Evolutionary conservation across 2,329 filamentous ascomycete species (phyloP).

Genomic region (Cladorrhinum sp.): DNA sequence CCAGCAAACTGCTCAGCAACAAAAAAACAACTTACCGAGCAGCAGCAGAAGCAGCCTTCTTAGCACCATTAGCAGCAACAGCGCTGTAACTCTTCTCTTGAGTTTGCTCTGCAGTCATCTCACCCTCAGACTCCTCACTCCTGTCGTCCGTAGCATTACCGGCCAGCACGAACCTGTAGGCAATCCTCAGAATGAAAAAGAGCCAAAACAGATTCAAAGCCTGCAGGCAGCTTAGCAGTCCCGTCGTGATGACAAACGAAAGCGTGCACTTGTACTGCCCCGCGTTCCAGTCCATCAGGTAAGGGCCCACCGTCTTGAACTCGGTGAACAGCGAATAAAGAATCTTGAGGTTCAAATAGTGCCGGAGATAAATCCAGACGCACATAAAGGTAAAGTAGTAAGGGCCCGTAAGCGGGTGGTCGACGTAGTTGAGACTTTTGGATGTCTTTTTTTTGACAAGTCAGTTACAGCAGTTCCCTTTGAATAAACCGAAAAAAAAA

Average conservation of each 20-base stretch:
- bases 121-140: constrained; percentile 65
- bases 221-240: constrained; percentile 65
- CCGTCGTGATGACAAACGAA: constrained; percentile 64
- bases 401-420: constrained; percentile 71
- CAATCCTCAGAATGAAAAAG: constrained; percentile 72
- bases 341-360: constrained; percentile 78
- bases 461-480: constrained; percentile 11
- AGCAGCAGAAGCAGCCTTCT: too few species aligned
- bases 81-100: too few species aligned
- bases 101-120: constrained; percentile 40
- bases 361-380: constrained; percentile 86
- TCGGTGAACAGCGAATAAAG: constrained; percentile 72
- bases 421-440: constrained; percentile 88
- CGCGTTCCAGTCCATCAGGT: constrained; percentile 71
- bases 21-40: too few species aligned
- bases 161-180: constrained; percentile 64
- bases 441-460: constrained; percentile 59
- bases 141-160: constrained; percentile 66
- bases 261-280: constrained; percentile 75
- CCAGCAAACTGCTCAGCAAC: too few species aligned
- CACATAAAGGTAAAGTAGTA: constrained; percentile 82
- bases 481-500: background rate
- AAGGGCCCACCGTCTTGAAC: constrained; percentile 71
- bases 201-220: constrained; percentile 80
- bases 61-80: too few species aligned